Evolutionary conservation across 768 basidiomycete species (phyloP).

Genomic region (Mycena albidolilacea): DNA sequence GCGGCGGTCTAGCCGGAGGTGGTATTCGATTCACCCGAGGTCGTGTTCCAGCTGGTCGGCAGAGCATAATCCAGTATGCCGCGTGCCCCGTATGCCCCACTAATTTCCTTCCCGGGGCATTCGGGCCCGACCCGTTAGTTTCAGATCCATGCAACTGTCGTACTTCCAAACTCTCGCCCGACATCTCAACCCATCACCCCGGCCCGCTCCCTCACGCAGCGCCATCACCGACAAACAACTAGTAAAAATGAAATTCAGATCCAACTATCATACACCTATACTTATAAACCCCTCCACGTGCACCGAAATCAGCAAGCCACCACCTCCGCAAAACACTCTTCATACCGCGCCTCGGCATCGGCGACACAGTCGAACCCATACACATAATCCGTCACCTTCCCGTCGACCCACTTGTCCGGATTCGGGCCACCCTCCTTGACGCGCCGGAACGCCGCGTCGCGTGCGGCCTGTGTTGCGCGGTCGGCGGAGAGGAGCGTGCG

Average conservation of each 20-base stretch:
- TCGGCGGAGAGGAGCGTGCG: conserved; percentile 35
- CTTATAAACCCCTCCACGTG: too few relatives aligned
- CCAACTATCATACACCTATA: too few relatives aligned
- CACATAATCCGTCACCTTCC: conserved; percentile 41
- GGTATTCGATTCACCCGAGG: conserved; percentile 43
- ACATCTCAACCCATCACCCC: too few relatives aligned
- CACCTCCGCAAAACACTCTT: conserved; percentile 19
- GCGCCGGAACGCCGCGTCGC: conserved; percentile 41
- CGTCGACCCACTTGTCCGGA: conserved; percentile 42
- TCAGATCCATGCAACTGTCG: too few relatives aligned
- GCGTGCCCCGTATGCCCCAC: conserved; percentile 55
- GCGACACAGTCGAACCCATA: conserved; percentile 41
- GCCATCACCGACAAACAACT: too few relatives aligned
- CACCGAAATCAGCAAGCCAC: too few relatives aligned
- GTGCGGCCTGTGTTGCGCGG: conserved; percentile 34
- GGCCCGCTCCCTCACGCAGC: too few relatives aligned
- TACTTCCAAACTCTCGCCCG: too few relatives aligned
- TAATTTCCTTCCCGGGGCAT: background rate
- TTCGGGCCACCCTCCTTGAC: conserved; percentile 38
- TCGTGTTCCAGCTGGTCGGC: conserved; percentile 48
- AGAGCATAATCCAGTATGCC: conserved; percentile 55
- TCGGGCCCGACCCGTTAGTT: too few relatives aligned
- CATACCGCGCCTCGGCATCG: conserved; percentile 33
- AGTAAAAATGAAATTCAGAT: too few relatives aligned
- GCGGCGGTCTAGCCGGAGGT: conserved; percentile 56